Percentiles rank a stretch among this genome's conserved stretches.
Evolutionary conservation across 257 asterid species (phyloP).

Genomic region (Primulina tabacum): DNA sequence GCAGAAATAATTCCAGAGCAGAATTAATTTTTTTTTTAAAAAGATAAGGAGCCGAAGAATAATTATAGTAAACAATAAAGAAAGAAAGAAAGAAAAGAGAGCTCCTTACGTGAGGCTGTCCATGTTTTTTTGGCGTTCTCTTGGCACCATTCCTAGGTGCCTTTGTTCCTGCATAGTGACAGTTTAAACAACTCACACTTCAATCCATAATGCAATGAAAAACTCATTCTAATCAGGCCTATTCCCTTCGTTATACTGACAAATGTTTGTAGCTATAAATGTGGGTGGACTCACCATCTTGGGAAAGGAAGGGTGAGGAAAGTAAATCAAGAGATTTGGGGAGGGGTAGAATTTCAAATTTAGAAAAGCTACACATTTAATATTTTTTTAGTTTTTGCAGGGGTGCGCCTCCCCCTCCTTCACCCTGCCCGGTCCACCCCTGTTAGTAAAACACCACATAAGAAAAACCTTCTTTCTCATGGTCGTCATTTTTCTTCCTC

Average conservation of each 20-base stretch:
- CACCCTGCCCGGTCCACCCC: neutral
- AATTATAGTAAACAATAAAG: neutral
- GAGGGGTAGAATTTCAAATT: neutral
- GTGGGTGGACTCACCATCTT: neutral
- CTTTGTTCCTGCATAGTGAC: constrained; percentile 41
- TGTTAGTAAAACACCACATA: neutral
- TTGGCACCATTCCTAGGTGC: constrained; percentile 23
- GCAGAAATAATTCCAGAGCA: constrained; percentile 1
- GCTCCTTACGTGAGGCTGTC: constrained; percentile 42
- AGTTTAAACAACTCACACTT: constrained; percentile 1
- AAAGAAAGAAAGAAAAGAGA: constrained; percentile 8
- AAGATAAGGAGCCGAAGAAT: neutral
- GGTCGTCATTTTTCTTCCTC: constrained; percentile 37
- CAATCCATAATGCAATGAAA: too few relatives aligned
- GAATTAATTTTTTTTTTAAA: too few relatives aligned
- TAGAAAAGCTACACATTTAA: neutral
- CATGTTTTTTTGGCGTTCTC: constrained; percentile 30
- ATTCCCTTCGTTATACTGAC: neutral
- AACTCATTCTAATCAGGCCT: neutral
- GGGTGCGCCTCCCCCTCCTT: neutral
- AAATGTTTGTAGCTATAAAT: too few relatives aligned
- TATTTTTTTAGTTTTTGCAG: neutral
- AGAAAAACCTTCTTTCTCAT: constrained; percentile 35
- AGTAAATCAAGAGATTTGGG: neutral
- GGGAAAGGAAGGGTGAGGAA: neutral